These are phyloP conservation scores for Prunus campanulata DNA, from an alignment of 306 rosid genomes.

Conservation along the genomic window DNA sequence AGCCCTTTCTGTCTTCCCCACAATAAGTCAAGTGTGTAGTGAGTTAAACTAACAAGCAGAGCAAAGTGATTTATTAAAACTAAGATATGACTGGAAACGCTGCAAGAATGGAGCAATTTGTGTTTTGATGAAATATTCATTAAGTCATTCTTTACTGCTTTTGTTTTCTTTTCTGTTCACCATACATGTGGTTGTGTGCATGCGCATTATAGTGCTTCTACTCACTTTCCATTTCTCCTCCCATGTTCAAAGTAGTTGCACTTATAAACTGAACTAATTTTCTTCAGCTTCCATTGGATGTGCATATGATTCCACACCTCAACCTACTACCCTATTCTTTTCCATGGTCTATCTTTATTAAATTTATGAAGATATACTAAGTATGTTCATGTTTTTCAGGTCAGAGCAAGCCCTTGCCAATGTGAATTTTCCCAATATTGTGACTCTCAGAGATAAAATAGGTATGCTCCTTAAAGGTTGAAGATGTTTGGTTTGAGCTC, in stretches of 20 bases:
- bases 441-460: slow-evolving; percentile 48
- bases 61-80: neutral
- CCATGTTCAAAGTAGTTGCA: neutral
- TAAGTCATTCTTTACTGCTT: neutral
- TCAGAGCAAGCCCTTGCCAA: slow-evolving; percentile 59
- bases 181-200: neutral
- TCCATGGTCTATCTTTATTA: neutral
- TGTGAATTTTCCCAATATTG: slow-evolving; percentile 68
- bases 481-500: neutral
- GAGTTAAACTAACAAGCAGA: neutral
- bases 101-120: neutral
- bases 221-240: neutral
- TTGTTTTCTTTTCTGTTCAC: neutral
- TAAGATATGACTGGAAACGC: neutral
- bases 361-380: neutral
- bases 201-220: neutral
- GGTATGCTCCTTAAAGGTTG: neutral
- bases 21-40: neutral
- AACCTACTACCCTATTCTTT: neutral
- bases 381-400: slow-evolving; percentile 37
- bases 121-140: neutral
- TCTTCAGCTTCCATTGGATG: neutral
- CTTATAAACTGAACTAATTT: neutral
- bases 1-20: neutral
- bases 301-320: neutral